Conservation (phyloP, 441 rosid species). For the Aquilaria agallochum region DNA sequence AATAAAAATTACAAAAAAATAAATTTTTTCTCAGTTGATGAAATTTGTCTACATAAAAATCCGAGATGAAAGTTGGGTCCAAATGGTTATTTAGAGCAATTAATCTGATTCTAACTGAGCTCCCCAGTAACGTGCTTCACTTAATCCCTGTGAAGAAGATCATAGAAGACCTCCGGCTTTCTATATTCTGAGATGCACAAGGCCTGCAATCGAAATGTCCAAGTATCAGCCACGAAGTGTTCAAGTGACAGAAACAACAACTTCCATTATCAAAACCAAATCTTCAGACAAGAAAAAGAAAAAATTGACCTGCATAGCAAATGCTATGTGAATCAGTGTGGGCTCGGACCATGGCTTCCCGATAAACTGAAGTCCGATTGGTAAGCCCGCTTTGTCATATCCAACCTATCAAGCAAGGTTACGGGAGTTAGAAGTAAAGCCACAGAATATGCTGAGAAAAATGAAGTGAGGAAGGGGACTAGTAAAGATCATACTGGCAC, state of each 20-base stretch:
- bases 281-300: background rate
- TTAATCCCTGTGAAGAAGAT: conserved; percentile 32
- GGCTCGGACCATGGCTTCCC: conserved; percentile 84
- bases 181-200: conserved; percentile 29
- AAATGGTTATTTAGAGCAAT: too few species aligned
- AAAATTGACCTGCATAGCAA: conserved; percentile 55
- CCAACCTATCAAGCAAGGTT: conserved; percentile 39
- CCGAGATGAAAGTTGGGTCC: background rate
- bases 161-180: conserved; percentile 51
- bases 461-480: background rate
- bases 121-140: background rate
- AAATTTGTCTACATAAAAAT: too few species aligned
- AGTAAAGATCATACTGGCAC: conserved; percentile 27
- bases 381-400: conserved; percentile 60
- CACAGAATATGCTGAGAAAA: background rate
- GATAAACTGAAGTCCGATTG: conserved; percentile 70
- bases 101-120: too few species aligned
- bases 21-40: too few species aligned
- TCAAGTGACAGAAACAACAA: background rate
- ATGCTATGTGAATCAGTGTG: conserved; percentile 51
- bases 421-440: background rate
- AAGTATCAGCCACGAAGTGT: conserved; percentile 1
- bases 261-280: background rate
- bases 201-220: conserved; percentile 26
- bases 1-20: too few species aligned